Percentiles rank a stretch among this genome's conserved stretches.
phyloP scores from a whole-genome alignment of 2,329 filamentous ascomycete species.

The Calycina herbarum region DNA sequence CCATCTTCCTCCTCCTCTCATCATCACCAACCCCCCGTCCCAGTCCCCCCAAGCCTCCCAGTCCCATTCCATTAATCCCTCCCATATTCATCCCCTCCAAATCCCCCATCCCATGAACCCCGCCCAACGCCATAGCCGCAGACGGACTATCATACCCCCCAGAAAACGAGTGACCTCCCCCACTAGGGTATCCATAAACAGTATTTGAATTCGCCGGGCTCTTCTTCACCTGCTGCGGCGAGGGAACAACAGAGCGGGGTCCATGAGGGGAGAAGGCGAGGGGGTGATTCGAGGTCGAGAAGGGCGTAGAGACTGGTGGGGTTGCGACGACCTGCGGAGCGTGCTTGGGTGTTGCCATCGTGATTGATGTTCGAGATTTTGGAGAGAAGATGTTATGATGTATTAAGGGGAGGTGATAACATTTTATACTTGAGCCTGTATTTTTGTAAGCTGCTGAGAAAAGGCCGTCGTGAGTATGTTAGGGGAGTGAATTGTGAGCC shows the following conservation, averaged over 20 bases:
- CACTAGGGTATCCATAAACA: conserved; percentile 40
- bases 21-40: conserved; percentile 43
- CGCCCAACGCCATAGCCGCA: conserved; percentile 61
- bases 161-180: conserved; percentile 38
- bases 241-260: conserved; percentile 51
- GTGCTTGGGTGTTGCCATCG: conserved; percentile 38
- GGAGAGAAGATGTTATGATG: neutral
- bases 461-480: neutral
- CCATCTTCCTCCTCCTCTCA: conserved; percentile 48
- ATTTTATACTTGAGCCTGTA: neutral
- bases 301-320: conserved; percentile 67
- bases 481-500: neutral
- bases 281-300: conserved; percentile 52
- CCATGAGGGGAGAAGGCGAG: conserved; percentile 57
- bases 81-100: conserved; percentile 42
- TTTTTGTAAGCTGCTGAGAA: neutral
- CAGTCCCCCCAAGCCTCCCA: conserved; percentile 12
- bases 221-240: conserved; percentile 59
- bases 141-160: conserved; percentile 60
- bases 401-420: neutral
- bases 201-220: conserved; percentile 56
- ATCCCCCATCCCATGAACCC: conserved; percentile 49
- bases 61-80: conserved; percentile 46
- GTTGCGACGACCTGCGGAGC: conserved; percentile 46
- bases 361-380: neutral